Base-by-base conservation (phyloP, 345 rosid genomes). In the Corchorus olitorius region DNA sequence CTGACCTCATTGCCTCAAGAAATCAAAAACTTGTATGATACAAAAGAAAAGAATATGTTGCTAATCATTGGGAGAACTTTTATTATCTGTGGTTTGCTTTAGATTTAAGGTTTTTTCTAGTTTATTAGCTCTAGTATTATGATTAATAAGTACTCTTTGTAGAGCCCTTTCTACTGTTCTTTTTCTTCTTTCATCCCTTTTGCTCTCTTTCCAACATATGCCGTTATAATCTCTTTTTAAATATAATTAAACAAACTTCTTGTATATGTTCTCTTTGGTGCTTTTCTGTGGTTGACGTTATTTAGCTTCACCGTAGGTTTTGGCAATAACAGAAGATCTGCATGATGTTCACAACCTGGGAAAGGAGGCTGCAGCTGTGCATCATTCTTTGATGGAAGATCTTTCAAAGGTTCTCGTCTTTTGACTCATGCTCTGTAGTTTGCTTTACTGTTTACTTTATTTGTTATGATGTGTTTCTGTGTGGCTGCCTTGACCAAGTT, bases 311-410 rank as follows among this genome's bases (percentile, higher is more conserved):
- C 53, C 82, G 77, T 82, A 94, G 97, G 94, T 94, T 80, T 86
- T 92, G 81, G 93, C 97, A 65, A 89, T 91, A 77, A 92, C 98
- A 37, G 97, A 89, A 83, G 97, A 91, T 84, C 87, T 94, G 82
- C 97, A 89, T 76, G 98, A 91, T 72, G 94, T 94, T 79, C 87
- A 92, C 85, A 87, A 86, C 69, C 78, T 91, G 80, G 98, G 97
- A 77, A 92, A 89, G 89, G 97, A 94, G 81, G 97, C 97, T 88
- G 87, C 87, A 78, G 84, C 89, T 46, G 77, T 87, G 72, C 91
- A 92, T 62, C 81, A 48, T 80, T 87, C 97, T 79, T 94, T 94
- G 70, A 86, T 89, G 90, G 92, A 88, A 72, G 89, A 87, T 75
- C 93, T 94, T 81, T 86, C 90, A 55, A 92, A 94, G 98, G 98